phyloP scores from a whole-genome alignment of 225 moss, liverwort and hornwort genomes.

The Physcomitrium patens region DNA sequence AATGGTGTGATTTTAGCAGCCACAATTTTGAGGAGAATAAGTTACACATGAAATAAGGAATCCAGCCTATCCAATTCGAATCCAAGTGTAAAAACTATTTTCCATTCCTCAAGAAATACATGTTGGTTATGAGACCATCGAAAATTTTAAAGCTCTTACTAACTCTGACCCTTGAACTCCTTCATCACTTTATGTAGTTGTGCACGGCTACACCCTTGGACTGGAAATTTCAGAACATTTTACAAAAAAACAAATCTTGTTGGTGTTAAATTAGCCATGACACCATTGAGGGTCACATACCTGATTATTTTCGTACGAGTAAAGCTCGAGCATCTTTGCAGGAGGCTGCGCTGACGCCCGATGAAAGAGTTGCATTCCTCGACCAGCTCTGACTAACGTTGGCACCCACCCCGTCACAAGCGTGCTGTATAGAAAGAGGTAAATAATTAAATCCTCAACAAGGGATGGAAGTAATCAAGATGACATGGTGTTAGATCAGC shows the following conservation, averaged over 20 bases:
- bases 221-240: background rate
- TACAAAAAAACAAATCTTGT: background rate
- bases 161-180: too few species aligned
- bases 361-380: conserved; percentile 87
- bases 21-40: background rate
- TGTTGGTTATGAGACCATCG: too few species aligned
- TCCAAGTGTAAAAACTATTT: background rate
- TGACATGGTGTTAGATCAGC: background rate
- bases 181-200: too few species aligned
- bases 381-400: conserved; percentile 83
- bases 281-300: conserved; percentile 30
- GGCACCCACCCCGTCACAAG: conserved; percentile 96
- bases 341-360: conserved; percentile 63
- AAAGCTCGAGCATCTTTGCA: conserved; percentile 70
- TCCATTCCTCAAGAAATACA: background rate
- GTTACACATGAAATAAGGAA: too few species aligned
- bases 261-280: background rate
- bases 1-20: background rate
- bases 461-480: conserved; percentile 25
- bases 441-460: background rate
- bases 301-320: conserved; percentile 98
- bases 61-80: background rate
- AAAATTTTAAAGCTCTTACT: too few species aligned
- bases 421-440: conserved; percentile 60
- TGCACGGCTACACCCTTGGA: background rate